Base-by-base conservation (phyloP, 352 stramenopile genomes). In the Globisporangium alternatum region DNA sequence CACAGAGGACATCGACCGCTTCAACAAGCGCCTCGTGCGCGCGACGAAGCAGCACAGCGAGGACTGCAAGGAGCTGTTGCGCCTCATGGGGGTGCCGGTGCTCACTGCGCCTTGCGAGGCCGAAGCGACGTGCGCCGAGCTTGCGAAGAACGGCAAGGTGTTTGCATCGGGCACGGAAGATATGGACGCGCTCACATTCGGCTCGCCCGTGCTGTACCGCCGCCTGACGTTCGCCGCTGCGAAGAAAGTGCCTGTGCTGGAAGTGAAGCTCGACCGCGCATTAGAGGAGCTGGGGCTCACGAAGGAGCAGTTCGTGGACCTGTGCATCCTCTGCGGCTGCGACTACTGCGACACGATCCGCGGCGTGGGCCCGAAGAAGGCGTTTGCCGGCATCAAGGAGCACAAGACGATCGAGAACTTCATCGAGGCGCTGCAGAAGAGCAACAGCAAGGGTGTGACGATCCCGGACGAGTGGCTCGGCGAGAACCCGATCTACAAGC, bases 181-280 rank as follows among this genome's bases (percentile, higher is more conserved):
- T 83, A 99, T 99, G 97, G 98, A 99, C 71, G 95, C 95, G 17
- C 80, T 99, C 63, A 99, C 97, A 30, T 99, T 99, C 74, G 84
- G 85, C 21, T 97, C 97, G n/a, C 97, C 98, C 0, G 85, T 99
- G 58, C 73, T 99, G 39, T 88, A 99, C 30, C 92, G 97, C 35
- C 87, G 89, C 19, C 66, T 98, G 63, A 98, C 91, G 21, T 83
- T 97, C 41, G 86, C 86, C 7, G 86, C 88, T 1, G 83, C 81
- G 55, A 92, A 93, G 70, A 97, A 97, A 55, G 81, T 97, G 47
- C 89, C 93, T 1, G 93, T 98, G 41, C 71, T 97, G 7, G 91
- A 98, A 68, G 89, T 98, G 47, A 88, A 97, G 65, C 78, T 96
- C 47, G 78, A 90, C 33, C 92, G 96, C 49, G 93, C 96, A 17